Percentiles rank a stretch among this genome's conserved stretches.
phyloP scores from a whole-genome alignment of 1,284 basidiomycete genomes.

The Rhodotorula sp. region DNA sequence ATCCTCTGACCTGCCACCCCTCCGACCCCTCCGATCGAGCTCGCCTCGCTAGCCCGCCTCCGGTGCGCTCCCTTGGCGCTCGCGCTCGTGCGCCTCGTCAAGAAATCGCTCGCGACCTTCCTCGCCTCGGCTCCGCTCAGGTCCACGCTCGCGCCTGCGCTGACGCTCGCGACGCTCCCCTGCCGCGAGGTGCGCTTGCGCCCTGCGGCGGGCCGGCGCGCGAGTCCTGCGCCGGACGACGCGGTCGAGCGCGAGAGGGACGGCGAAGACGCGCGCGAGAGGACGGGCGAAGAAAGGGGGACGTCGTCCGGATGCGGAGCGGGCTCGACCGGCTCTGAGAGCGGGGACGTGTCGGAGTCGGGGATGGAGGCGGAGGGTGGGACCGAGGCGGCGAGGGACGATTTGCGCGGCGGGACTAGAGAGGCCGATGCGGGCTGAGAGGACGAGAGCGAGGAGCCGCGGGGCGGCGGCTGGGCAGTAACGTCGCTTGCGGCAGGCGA shows the following conservation, averaged over 20 bases:
- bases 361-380: background rate
- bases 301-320: background rate
- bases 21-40: background rate
- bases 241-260: slow-evolving; percentile 8
- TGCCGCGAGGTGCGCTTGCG: slow-evolving; percentile 27
- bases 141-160: slow-evolving; percentile 8
- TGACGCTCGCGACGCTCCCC: slow-evolving; percentile 3
- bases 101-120: slow-evolving; percentile 17
- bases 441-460: slow-evolving; percentile 5
- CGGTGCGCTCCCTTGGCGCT: background rate
- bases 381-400: slow-evolving; percentile 6
- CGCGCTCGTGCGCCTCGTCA: slow-evolving; percentile 4
- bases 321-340: background rate
- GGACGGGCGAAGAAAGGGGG: background rate
- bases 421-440: background rate
- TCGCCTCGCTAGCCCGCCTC: slow-evolving; percentile 1
- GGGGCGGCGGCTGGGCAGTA: background rate
- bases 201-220: slow-evolving; percentile 9
- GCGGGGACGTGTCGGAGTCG: background rate
- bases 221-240: slow-evolving; percentile 4
- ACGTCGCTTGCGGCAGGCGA: background rate
- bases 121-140: slow-evolving; percentile 2
- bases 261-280: background rate
- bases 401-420: background rate
- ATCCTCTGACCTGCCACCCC: background rate